Evolutionary conservation across 257 asterid species (phyloP), one percentile per base, ranked within the genome.

Genomic region (Solanum habrochaites): DNA sequence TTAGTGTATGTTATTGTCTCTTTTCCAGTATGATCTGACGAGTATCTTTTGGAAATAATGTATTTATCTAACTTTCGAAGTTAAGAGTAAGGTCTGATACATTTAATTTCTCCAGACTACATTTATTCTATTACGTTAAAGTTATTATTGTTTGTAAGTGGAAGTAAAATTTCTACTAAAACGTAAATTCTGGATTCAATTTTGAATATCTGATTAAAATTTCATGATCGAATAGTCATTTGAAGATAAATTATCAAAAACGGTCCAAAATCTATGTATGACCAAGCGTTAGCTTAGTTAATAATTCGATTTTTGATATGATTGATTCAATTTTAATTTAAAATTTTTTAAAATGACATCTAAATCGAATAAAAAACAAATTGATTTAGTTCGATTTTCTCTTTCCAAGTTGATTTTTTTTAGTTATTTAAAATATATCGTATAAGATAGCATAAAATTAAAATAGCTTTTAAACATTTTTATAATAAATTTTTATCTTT

Each of bases 31-130:
- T 11, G 35, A n/a, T 64, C 32, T 11, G 4, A 1, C 8, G 18
- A 25, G 32, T n/a, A 16, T 64, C 0, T 13, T 64, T 64, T 2
- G 0, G 0, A 64, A 64, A 64, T 11, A n/a, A 5, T 5, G 4
- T 11, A 11, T 64, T 18, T 64, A 5, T 0, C 4, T 25, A n/a
- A n/a, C n/a, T 25, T 15, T 64, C 7, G 25, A 64, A 25, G 9
- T 4, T 25, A 64, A 25, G 18, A 3, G 2, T 64, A 64, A 25
- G 4, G 3, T n/a, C 3, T 5, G 3, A 13, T 25, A 25, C 3
- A 25, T 8, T 64, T 2, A 11, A 25, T 25, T 2, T 10, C 3
- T 25, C 1, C 16, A 0, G 1, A 25, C 2, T 4, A 3, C 2
- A 11, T 6, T 62, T n/a, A 62, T n/a, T 11, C 10, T 5, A 11